Percentiles rank a stretch among this genome's conserved stretches.
phyloP scores from a whole-genome alignment of 2,329 filamentous ascomycete genomes.

The Cladosporium sp. region DNA sequence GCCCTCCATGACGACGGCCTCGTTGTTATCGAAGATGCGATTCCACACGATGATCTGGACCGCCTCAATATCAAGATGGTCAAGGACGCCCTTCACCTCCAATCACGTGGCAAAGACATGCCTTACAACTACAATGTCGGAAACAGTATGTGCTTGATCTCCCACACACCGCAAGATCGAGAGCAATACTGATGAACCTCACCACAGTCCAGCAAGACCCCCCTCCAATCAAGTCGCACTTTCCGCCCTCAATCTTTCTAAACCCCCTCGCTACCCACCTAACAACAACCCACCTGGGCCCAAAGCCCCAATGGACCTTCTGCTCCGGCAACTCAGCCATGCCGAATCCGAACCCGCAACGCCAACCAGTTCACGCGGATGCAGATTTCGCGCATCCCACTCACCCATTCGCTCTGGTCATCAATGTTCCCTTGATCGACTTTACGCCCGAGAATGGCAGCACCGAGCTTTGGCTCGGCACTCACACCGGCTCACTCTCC shows the following conservation, averaged over 20 bases:
- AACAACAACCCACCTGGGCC: slow-evolving; percentile 52
- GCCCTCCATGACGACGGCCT: slow-evolving; percentile 44
- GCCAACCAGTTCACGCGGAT: slow-evolving; percentile 56
- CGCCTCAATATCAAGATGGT: slow-evolving; percentile 57
- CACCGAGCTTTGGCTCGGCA: slow-evolving; percentile 58
- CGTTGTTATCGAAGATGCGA: slow-evolving; percentile 52
- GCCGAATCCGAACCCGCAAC: slow-evolving; percentile 34
- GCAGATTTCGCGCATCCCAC: slow-evolving; percentile 55
- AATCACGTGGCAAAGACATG: slow-evolving; percentile 49
- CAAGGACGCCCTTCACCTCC: slow-evolving; percentile 51
- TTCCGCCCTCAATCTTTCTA: slow-evolving; percentile 49
- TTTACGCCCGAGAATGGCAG: slow-evolving; percentile 53
- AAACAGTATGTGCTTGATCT: neutral
- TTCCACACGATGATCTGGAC: slow-evolving; percentile 51
- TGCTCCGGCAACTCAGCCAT: slow-evolving; percentile 57
- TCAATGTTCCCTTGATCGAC: slow-evolving; percentile 51
- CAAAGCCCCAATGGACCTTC: slow-evolving; percentile 54
- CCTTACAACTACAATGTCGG: slow-evolving; percentile 62
- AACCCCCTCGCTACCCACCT: slow-evolving; percentile 56
- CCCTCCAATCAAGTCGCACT: slow-evolving; percentile 21
- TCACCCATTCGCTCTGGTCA: slow-evolving; percentile 52
- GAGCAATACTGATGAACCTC: neutral
- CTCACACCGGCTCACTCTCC: slow-evolving; percentile 36
- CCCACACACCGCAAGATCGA: neutral
- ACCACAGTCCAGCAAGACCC: neutral